These are phyloP conservation scores for Zelopaecilomyces penicillatus DNA, from an alignment of 2,329 filamentous ascomycete species.

Conservation along the genomic window DNA sequence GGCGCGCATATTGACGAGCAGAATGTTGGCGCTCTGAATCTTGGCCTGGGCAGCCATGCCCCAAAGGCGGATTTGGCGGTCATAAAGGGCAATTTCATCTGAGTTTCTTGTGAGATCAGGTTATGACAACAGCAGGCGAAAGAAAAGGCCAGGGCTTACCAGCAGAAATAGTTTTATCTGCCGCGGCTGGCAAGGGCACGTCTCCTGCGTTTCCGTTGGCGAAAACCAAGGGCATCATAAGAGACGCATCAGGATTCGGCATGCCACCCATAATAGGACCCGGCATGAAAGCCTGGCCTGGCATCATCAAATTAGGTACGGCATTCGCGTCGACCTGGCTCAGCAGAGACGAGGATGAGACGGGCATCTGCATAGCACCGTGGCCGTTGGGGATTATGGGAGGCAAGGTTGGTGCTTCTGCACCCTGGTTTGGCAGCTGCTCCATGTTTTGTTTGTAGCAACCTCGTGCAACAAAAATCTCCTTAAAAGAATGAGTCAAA, in stretches of 20 bases:
- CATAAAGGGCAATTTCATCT: conserved; percentile 97
- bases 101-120: not conserved
- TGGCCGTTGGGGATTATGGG: too few relatives aligned
- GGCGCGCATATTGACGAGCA: conserved; percentile 80
- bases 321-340: not conserved
- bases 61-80: conserved; percentile 95
- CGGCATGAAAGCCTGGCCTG: conserved; percentile 16
- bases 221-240: conserved; percentile 24
- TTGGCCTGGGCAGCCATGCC: conserved; percentile 91
- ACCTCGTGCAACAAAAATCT: too few relatives aligned
- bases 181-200: conserved; percentile 6
- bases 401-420: too few relatives aligned
- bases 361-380: not conserved
- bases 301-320: conserved; percentile 10
- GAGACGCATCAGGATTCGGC: conserved; percentile 17
- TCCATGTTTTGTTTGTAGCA: too few relatives aligned
- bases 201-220: conserved; percentile 19
- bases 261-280: conserved; percentile 17
- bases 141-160: conserved; percentile 17
- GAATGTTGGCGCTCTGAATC: conserved; percentile 80
- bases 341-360: not conserved
- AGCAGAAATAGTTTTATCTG: conserved; percentile 22
- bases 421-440: too few relatives aligned
- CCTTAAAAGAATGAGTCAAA: too few relatives aligned
- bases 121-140: not conserved